Percentiles rank a stretch among this genome's conserved stretches.
These are phyloP conservation scores for Ganoderma leucocontextum DNA, from an alignment of 1,284 basidiomycete genomes.

Conservation along the genomic window DNA sequence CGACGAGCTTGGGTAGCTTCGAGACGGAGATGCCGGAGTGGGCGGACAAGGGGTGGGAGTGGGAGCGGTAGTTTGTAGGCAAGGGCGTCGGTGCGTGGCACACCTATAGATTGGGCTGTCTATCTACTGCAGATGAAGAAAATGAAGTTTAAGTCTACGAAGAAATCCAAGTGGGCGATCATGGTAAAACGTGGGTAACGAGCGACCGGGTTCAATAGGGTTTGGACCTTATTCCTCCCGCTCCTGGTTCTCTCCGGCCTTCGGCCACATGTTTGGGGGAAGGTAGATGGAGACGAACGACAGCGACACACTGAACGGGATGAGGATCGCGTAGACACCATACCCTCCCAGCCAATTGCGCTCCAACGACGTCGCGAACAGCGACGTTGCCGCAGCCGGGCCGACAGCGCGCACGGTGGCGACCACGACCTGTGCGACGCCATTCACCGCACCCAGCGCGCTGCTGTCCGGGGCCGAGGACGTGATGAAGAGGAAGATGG, in stretches of 20 bases:
- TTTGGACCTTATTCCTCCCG: neutral
- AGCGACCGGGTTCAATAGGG: neutral
- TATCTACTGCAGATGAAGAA: neutral
- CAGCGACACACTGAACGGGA: slow-evolving; percentile 28
- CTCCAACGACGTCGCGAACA: slow-evolving; percentile 73
- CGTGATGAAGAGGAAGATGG: slow-evolving; percentile 57
- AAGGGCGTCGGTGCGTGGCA: slow-evolving; percentile 3
- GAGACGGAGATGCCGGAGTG: slow-evolving; percentile 81
- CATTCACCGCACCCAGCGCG: slow-evolving; percentile 82
- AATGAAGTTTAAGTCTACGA: neutral
- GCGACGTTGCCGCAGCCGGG: slow-evolving; percentile 70
- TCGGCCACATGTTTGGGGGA: slow-evolving; percentile 34
- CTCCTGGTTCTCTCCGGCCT: slow-evolving; percentile 18
- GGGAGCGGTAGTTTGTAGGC: slow-evolving; percentile 48
- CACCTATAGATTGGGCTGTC: neutral
- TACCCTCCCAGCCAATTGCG: slow-evolving; percentile 47
- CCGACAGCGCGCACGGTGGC: slow-evolving; percentile 71
- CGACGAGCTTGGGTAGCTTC: slow-evolving; percentile 76
- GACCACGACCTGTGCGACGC: slow-evolving; percentile 50
- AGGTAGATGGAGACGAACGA: slow-evolving; percentile 31
- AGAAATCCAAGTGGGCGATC: neutral
- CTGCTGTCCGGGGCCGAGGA: slow-evolving; percentile 66
- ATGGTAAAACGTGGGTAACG: neutral
- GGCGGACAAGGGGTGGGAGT: slow-evolving; percentile 70
- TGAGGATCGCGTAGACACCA: slow-evolving; percentile 44